Percentiles rank a stretch among this genome's conserved stretches.
Conservation (phyloP, 73 alveolate genomes). For the Paramecium bursaria region DNA sequence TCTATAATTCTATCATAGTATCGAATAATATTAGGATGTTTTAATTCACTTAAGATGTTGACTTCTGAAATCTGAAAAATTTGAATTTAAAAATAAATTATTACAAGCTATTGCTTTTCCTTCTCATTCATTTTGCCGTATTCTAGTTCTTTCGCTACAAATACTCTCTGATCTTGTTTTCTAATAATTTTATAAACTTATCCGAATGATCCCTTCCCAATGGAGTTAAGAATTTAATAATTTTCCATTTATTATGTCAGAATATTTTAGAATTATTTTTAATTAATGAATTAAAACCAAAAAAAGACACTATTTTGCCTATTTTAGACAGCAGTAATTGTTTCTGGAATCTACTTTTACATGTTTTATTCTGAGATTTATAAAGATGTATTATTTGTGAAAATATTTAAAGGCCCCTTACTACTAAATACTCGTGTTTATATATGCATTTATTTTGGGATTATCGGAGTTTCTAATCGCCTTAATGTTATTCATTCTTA, state of each 20-base stretch:
- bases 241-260: constrained; percentile 82
- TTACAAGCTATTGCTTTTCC: constrained; percentile 88
- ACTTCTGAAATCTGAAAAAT: constrained; percentile 85
- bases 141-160: constrained; percentile 93
- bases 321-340: constrained; percentile 10
- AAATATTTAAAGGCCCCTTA: not conserved
- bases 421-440: constrained; percentile 24
- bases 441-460: constrained; percentile 45
- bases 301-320: constrained; percentile 16
- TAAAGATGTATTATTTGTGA: not conserved
- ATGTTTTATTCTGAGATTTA: constrained; percentile 16
- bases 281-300: constrained; percentile 25
- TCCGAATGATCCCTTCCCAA: constrained; percentile 96
- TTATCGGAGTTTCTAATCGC: constrained; percentile 44
- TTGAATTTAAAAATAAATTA: not conserved
- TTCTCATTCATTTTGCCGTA: constrained; percentile 91
- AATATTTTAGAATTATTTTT: not conserved
- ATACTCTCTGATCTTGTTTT: constrained; percentile 80
- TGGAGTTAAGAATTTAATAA: constrained; percentile 84
- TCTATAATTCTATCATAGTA: constrained; percentile 94
- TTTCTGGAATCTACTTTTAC: constrained; percentile 29
- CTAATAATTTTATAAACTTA: constrained; percentile 86
- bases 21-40: constrained; percentile 85
- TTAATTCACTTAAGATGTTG: constrained; percentile 87
- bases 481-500: constrained; percentile 36